Base-by-base conservation (phyloP, 108 stramenopile species). In the Stephanodiscus minutulus region DNA sequence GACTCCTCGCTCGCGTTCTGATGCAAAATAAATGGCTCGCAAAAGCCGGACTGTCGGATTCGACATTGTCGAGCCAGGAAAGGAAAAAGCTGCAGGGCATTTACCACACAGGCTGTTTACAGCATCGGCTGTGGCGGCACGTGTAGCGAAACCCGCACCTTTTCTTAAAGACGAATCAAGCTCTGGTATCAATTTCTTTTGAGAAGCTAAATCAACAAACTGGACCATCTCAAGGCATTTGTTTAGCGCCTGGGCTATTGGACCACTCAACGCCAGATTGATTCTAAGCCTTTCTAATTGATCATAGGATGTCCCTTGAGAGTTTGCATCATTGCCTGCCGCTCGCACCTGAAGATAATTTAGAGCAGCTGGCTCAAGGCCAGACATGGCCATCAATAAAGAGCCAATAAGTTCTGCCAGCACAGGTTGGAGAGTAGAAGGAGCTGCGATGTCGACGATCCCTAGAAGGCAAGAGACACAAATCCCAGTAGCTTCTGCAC, bases 321-420 rank as follows among this genome's bases (percentile, higher is more conserved):
- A 66, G 24, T 58, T 58, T 9, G 41, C 27, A 43, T 75, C 78
- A 64, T 74, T 70, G 11, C 89, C 86, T 63, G 86, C 87, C 28
- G 88, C 82, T 36, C 92, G 64, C 2, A 88, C 86, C 48, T 90
- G 89, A 20, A 95, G 79, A 59, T 92, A 95, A 61, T 88, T 91
- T 43, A 95, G 69, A 1, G 90, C 94, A n/a, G 88, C 84, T 9
- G 94, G 94, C 64, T 95, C 94, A 7, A 95, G 61, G 43, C 84
- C 82, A 18, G 83, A 85, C 87, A 95, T 89, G 9, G 94, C 82
- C 81, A 89, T 79, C 20, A 92, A 66, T 13, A 95, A 72, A 20
- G 88, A 73, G n/a, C 85, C 74, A 3, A 92, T 75, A 28, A 95
- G 65, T 10, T 89, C 87, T 20, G 91, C 82, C n/a, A 95, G 56